A percentile compares a stretch with the other conserved stretches of the same genome.
These are phyloP conservation scores for Fraxinus excelsior DNA, from an alignment of 257 asterid genomes.

Conservation along the genomic window DNA sequence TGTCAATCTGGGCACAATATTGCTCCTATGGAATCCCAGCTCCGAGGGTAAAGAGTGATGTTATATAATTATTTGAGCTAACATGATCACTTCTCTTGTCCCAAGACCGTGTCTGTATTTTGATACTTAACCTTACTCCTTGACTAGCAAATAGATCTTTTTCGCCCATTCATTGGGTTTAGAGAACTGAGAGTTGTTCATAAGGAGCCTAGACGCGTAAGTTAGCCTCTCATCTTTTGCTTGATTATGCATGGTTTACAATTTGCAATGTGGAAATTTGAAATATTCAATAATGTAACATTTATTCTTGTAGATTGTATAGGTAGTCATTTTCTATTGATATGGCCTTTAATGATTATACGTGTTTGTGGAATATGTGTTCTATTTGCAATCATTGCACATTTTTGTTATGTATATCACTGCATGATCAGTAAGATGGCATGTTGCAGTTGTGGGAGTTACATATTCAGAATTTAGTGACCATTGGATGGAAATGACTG, in stretches of 20 bases:
- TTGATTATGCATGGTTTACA: background rate
- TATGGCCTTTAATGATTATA: background rate
- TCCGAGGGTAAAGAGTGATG: background rate
- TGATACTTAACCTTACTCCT: conserved; percentile 33
- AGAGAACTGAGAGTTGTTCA: conserved; percentile 71
- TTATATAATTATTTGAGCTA: conserved; percentile 8
- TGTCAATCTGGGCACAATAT: background rate
- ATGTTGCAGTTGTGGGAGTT: background rate
- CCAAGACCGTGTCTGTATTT: background rate
- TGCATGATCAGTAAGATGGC: background rate
- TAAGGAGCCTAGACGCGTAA: conserved; percentile 81
- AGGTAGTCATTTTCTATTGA: background rate
- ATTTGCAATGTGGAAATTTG: background rate
- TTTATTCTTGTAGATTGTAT: background rate
- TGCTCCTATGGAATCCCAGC: background rate
- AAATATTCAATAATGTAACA: background rate
- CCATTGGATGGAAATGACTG: background rate
- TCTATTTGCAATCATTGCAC: conserved; percentile 6
- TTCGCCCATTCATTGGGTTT: conserved; percentile 82
- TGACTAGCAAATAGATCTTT: conserved; percentile 61
- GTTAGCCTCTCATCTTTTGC: conserved; percentile 28
- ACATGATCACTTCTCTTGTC: conserved; percentile 4
- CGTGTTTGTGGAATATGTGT: background rate
- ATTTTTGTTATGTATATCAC: background rate
- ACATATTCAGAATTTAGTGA: background rate